Evolutionary conservation across 2,329 filamentous ascomycete genomes (phyloP).

Genomic region (Chrysoporthe puriensis): DNA sequence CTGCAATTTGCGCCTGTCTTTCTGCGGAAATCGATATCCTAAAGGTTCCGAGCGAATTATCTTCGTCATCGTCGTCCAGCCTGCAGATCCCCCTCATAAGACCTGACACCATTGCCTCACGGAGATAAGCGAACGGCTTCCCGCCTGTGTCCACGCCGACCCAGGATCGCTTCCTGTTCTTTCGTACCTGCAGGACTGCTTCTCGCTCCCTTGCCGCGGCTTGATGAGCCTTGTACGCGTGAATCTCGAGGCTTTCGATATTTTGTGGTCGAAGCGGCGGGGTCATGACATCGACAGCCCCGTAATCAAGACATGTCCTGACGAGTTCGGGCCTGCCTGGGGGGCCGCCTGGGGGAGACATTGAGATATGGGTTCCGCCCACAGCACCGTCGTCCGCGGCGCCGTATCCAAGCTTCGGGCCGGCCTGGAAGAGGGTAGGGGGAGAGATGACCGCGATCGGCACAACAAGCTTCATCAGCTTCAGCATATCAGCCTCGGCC

Average conservation of each 20-base stretch:
- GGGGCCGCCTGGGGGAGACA: constrained; percentile 6
- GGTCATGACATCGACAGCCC: constrained; percentile 82
- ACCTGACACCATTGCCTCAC: constrained; percentile 91
- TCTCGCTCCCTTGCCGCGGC: constrained; percentile 75
- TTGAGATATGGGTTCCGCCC: constrained; percentile 15
- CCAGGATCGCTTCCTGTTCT: constrained; percentile 86
- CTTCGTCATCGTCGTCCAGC: constrained; percentile 62
- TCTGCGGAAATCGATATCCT: constrained; percentile 66
- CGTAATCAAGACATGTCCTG: constrained; percentile 77
- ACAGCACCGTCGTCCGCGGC: constrained; percentile 11
- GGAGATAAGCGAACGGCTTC: constrained; percentile 84
- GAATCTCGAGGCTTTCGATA: constrained; percentile 76
- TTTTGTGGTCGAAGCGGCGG: constrained; percentile 77
- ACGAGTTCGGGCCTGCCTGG: constrained; percentile 23
- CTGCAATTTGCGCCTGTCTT: constrained; percentile 67
- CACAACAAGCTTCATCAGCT: constrained; percentile 59
- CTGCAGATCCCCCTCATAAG: constrained; percentile 90
- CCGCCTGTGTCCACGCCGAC: constrained; percentile 78
- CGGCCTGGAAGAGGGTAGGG: constrained; percentile 17
- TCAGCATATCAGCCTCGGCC: constrained; percentile 60
- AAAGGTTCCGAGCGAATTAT: constrained; percentile 41
- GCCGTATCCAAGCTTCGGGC: constrained; percentile 9
- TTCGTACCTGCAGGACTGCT: constrained; percentile 71
- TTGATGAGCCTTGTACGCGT: constrained; percentile 81
- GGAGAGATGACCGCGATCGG: constrained; percentile 55